Evolutionary conservation across 306 rosid genomes (phyloP), one percentile per base, ranked within the genome.

Genomic region (Lathyrus oleraceus): DNA sequence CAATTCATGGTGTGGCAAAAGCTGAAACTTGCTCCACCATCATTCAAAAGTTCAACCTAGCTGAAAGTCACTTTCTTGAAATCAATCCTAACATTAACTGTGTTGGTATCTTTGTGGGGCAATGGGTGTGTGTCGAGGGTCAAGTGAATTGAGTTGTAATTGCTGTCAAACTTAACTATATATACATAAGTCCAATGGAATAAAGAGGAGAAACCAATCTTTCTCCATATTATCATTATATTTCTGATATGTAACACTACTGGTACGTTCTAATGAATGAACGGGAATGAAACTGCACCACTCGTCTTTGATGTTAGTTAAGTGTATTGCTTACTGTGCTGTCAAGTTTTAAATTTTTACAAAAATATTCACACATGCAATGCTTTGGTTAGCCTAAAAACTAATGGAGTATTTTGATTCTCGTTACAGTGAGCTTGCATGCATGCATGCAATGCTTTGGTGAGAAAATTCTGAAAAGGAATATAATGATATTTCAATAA

Each of bases 31-130:
- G 84, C 30, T 10, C n/a, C 9, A 57, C 12, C 66, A 70, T 80
- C 8, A 13, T 5, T 15, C 74, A 75, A 48, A 21, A 0, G 28
- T 70, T 70, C 71, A 49, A 7, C 7, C 20, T 70, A 35, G 56
- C 25, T 4, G 27, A 49, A 39, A 0, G 39, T 1, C 65, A 65
- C 56, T 80, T 80, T 57, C 75, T 70, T 21, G 71, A 30, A 4
- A 49, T 75, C 67, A 80, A 80, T 75, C 81, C 78, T 51, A 80
- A 80, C 32, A 75, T 80, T 72, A 80, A 75, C 57, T 75, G 84
- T 6, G 2, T 11, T 23, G 3, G 6, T 4, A 49, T 80, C 61
- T 80, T 80, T 65, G 84, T 80, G 20, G 81, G 78, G 4, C 84
- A 75, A 43, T 80, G 78, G 81, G 78, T 75, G 7, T 80, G 79